A percentile compares a stretch with the other conserved stretches of the same genome.
Conservation (phyloP, 352 stramenopile genomes). For the Phytophthora pini region DNA sequence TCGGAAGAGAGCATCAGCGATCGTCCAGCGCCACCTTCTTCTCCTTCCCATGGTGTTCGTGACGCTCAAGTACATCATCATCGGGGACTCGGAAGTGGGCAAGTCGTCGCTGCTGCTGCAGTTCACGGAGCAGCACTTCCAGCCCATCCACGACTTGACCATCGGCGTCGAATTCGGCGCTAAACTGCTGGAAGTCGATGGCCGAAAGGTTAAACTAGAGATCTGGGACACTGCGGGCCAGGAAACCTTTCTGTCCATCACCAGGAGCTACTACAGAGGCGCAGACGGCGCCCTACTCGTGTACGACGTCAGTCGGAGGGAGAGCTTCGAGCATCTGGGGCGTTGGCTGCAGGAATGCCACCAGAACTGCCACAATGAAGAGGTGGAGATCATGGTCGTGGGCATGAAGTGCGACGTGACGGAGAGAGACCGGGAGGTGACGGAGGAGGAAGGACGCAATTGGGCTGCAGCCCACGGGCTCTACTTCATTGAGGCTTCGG, state of each 20-base stretch:
- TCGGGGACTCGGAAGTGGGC: constrained; percentile 89
- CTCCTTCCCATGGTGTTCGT: constrained; percentile 81
- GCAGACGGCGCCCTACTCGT: constrained; percentile 89
- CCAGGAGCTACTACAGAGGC: constrained; percentile 88
- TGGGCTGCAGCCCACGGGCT: constrained; percentile 71
- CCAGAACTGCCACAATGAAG: constrained; percentile 88
- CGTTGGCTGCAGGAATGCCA: constrained; percentile 86
- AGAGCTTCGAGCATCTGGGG: constrained; percentile 81
- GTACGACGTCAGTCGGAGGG: constrained; percentile 83
- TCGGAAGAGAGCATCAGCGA: constrained; percentile 1
- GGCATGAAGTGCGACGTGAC: constrained; percentile 85
- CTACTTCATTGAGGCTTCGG: constrained; percentile 87
- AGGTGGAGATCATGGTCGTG: constrained; percentile 87
- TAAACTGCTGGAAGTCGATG: constrained; percentile 86
- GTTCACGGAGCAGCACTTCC: constrained; percentile 93
- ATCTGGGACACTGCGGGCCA: constrained; percentile 94
- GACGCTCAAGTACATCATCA: constrained; percentile 92
- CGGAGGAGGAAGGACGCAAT: constrained; percentile 67
- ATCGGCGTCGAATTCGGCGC: constrained; percentile 93
- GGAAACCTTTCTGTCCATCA: constrained; percentile 92
- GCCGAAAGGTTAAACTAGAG: constrained; percentile 89
- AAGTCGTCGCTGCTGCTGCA: constrained; percentile 92
- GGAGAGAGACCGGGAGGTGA: constrained; percentile 64
- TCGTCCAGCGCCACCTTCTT: neutral
- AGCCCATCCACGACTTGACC: constrained; percentile 90